Evolutionary conservation across 2,329 filamentous ascomycete genomes (phyloP).

Genomic region (Aspergillus vadensis): DNA sequence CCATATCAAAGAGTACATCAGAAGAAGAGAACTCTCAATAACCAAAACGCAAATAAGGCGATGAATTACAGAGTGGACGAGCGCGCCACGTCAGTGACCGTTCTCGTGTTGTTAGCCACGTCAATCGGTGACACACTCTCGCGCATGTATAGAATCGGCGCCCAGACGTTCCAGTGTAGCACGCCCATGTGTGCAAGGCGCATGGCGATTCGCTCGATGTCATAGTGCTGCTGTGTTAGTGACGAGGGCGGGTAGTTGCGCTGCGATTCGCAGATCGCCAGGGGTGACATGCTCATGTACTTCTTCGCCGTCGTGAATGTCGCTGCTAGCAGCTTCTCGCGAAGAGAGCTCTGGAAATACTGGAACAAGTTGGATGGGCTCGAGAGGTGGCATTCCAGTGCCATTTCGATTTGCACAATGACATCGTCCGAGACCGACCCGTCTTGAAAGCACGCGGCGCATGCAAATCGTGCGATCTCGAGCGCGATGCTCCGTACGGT

Average conservation of each 20-base stretch:
- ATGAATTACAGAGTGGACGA: not conserved
- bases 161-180: constrained; percentile 90
- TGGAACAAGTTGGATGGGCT: constrained; percentile 36
- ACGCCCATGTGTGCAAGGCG: constrained; percentile 80
- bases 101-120: constrained; percentile 15
- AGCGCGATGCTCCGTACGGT: constrained; percentile 43
- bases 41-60: not conserved
- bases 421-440: constrained; percentile 36
- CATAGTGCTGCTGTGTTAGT: constrained; percentile 31
- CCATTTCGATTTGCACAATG: constrained; percentile 36
- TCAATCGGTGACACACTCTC: constrained; percentile 28
- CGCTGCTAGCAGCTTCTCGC: constrained; percentile 34
- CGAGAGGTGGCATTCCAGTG: constrained; percentile 39
- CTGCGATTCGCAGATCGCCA: constrained; percentile 49
- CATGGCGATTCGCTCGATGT: constrained; percentile 61
- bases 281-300: constrained; percentile 45
- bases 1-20: not conserved
- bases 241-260: constrained; percentile 28
- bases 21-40: not conserved
- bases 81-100: constrained; percentile 15
- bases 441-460: constrained; percentile 32
- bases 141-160: constrained; percentile 66
- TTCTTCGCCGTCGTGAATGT: constrained; percentile 36
- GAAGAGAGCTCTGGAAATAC: constrained; percentile 37
- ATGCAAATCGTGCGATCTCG: constrained; percentile 46